Conservation (phyloP, 257 asterid genomes). For the Solanum megistacrolobum region DNA sequence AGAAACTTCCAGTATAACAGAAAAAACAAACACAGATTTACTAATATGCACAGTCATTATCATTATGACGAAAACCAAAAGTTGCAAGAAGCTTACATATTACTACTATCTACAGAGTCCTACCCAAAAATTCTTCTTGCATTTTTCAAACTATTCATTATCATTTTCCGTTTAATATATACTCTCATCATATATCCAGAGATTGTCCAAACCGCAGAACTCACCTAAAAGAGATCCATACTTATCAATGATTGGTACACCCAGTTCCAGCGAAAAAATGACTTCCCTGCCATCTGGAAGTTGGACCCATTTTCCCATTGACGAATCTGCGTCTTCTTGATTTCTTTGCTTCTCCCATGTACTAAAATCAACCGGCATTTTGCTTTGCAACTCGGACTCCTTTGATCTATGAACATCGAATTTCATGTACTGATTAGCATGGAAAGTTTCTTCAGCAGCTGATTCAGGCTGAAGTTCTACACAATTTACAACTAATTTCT, state of each 20-base stretch:
- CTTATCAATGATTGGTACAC: background rate
- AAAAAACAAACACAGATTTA: background rate
- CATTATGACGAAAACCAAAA: background rate
- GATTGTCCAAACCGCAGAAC: background rate
- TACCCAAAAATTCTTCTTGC: background rate
- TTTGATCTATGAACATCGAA: background rate
- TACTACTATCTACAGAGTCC: background rate
- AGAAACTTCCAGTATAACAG: background rate
- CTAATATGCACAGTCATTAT: background rate
- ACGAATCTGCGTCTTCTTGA: background rate
- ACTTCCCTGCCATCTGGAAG: background rate
- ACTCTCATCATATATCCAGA: background rate
- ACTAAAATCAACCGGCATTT: background rate
- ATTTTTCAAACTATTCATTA: background rate
- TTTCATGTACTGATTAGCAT: background rate
- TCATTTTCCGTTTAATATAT: background rate
- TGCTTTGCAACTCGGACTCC: background rate
- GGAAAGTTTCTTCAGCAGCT: background rate
- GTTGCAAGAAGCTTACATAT: background rate
- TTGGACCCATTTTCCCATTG: background rate
- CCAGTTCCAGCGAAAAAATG: background rate
- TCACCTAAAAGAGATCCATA: conserved; percentile 1
- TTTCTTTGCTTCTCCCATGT: background rate
- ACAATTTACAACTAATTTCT: background rate
- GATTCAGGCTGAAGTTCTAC: background rate